A percentile compares a stretch with the other conserved stretches of the same genome.
These are phyloP conservation scores for Diatrype stigma DNA, from an alignment of 2,329 filamentous ascomycete species.

Conservation along the genomic window DNA sequence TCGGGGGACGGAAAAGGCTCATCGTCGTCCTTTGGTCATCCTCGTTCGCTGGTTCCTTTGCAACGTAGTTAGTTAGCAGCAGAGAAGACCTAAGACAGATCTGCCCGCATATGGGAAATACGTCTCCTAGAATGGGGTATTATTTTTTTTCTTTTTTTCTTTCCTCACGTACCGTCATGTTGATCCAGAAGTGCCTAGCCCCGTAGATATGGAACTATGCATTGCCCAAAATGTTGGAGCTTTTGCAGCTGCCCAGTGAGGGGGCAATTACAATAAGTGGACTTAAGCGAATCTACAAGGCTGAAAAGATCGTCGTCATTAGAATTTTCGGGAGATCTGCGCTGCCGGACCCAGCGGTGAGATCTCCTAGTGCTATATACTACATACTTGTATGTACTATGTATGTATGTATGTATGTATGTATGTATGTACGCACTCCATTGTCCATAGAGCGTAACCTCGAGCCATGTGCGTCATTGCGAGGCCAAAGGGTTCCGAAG, in stretches of 20 bases:
- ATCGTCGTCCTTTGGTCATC: conserved; percentile 32
- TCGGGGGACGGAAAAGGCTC: conserved; percentile 69
- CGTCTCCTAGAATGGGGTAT: neutral
- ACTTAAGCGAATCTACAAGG: neutral
- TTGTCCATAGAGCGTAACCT: too few relatives aligned
- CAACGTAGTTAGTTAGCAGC: neutral
- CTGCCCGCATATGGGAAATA: neutral
- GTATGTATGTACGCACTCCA: too few relatives aligned
- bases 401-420: too few relatives aligned
- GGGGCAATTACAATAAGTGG: neutral
- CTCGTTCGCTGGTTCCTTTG: conserved; percentile 18
- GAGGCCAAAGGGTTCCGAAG: neutral
- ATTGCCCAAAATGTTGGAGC: neutral
- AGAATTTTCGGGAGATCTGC: neutral
- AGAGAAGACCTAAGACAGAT: neutral
- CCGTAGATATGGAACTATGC: neutral
- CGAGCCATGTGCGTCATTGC: neutral
- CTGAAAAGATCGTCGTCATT: neutral
- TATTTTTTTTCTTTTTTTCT: neutral
- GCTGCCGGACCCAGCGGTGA: neutral
- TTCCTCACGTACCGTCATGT: neutral
- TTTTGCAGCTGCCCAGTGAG: neutral
- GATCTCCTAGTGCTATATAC: neutral
- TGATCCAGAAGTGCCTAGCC: neutral
- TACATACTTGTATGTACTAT: too few relatives aligned